A percentile compares a stretch with the other conserved stretches of the same genome.
Conservation (phyloP, 192 early-diverging fungal genomes). For the Jimgerdemannia flammicorona region DNA sequence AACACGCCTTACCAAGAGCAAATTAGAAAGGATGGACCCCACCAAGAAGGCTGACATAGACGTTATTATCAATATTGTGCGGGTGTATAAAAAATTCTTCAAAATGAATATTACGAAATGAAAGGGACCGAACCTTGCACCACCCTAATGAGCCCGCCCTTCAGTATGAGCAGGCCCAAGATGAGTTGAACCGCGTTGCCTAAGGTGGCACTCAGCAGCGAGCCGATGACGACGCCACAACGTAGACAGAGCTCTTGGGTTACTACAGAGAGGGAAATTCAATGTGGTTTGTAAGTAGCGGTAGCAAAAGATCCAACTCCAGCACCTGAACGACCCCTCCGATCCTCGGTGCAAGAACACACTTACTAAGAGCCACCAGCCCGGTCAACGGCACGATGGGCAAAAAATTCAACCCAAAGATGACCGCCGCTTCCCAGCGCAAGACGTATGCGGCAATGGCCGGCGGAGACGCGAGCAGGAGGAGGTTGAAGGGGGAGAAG, state of each 20-base stretch:
- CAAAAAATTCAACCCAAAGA: constrained; percentile 85
- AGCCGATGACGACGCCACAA: constrained; percentile 25
- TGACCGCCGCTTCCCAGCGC: constrained; percentile 38
- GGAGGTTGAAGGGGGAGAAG: constrained; percentile 63
- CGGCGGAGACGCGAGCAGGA: constrained; percentile 74
- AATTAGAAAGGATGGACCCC: constrained; percentile 90
- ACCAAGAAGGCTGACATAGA: constrained; percentile 64
- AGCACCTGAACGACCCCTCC: background rate
- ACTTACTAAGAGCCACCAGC: constrained; percentile 30
- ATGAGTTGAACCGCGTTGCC: constrained; percentile 92
- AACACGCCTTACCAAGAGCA: constrained; percentile 64
- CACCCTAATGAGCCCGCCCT: constrained; percentile 54
- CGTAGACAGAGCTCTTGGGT: constrained; percentile 71
- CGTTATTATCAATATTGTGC: constrained; percentile 25
- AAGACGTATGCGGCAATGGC: constrained; percentile 52
- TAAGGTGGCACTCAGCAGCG: constrained; percentile 68
- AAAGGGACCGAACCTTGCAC: constrained; percentile 45
- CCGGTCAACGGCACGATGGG: constrained; percentile 91
- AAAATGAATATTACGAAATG: background rate
- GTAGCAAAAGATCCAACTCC: background rate
- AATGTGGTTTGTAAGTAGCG: too few species aligned
- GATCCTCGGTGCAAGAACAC: background rate
- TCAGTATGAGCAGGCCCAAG: constrained; percentile 64
- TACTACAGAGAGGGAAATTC: constrained; percentile 26
- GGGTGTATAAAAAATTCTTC: constrained; percentile 3